Evolutionary conservation across 306 rosid species (phyloP).

Genomic region (Dryas alaskensis): DNA sequence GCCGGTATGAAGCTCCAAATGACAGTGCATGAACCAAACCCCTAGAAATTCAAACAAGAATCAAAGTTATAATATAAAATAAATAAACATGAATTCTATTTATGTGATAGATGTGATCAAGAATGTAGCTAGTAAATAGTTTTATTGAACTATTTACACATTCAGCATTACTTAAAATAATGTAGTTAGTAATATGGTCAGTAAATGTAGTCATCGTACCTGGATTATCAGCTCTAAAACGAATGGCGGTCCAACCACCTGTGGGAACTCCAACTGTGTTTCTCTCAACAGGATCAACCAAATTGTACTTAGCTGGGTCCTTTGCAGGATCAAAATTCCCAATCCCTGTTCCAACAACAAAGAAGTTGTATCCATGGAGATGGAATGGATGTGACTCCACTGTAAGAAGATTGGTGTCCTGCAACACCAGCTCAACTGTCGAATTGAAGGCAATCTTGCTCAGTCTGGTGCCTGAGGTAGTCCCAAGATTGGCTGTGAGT

Average conservation of each 20-base stretch:
- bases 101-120: neutral
- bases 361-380: slow-evolving; percentile 65
- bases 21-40: slow-evolving; percentile 90
- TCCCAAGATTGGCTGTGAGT: slow-evolving; percentile 51
- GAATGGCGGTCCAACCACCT: slow-evolving; percentile 79
- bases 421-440: slow-evolving; percentile 63
- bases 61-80: neutral
- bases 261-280: slow-evolving; percentile 78
- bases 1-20: slow-evolving; percentile 74
- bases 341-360: slow-evolving; percentile 68
- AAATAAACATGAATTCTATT: no score
- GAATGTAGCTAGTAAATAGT: neutral
- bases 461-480: slow-evolving; percentile 56
- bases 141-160: no score
- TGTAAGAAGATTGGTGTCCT: slow-evolving; percentile 65
- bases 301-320: slow-evolving; percentile 64
- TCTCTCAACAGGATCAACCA: slow-evolving; percentile 81
- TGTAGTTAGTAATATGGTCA: neutral
- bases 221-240: slow-evolving; percentile 77
- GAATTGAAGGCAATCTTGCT: slow-evolving; percentile 68
- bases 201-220: slow-evolving; percentile 28
- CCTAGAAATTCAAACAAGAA: slow-evolving; percentile 35
- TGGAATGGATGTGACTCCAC: slow-evolving; percentile 84
- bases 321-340: slow-evolving; percentile 71
- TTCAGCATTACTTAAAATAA: neutral